Conservation (phyloP, 2,329 filamentous ascomycete genomes). For the Fusarium sarcochroum region DNA sequence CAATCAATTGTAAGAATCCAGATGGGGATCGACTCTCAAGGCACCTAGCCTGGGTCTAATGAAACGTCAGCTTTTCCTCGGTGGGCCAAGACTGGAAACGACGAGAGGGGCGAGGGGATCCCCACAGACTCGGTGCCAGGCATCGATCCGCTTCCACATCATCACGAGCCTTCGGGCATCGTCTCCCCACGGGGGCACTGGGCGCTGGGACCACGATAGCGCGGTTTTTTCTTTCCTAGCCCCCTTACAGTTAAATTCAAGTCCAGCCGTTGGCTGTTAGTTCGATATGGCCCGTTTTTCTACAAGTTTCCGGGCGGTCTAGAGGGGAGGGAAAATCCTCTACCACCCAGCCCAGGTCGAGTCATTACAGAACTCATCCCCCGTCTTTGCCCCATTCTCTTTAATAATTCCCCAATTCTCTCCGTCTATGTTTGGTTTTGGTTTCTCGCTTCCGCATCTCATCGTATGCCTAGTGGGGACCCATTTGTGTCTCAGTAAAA, state of each 20-base stretch:
- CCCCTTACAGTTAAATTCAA: conserved; percentile 14
- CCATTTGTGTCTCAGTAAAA: conserved; percentile 1
- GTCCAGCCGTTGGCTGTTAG: conserved; percentile 10
- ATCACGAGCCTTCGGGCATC: conserved; percentile 10
- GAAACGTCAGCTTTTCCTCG: not conserved
- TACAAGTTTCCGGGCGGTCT: conserved; percentile 11
- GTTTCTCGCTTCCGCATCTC: conserved; percentile 15
- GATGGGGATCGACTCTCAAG: conserved; percentile 15
- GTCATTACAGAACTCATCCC: conserved; percentile 2
- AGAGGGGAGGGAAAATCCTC: conserved; percentile 23
- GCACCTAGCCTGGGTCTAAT: conserved; percentile 15
- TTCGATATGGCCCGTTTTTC: conserved; percentile 24
- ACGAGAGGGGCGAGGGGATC: not conserved
- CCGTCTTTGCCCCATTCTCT: conserved; percentile 13
- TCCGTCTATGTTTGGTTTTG: conserved; percentile 7
- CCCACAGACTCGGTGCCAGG: conserved; percentile 12
- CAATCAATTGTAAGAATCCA: not conserved
- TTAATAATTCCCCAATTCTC: conserved; percentile 30
- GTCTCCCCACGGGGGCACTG: conserved; percentile 30
- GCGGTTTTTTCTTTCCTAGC: conserved; percentile 1
- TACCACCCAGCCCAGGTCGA: not conserved
- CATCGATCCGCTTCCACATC: conserved; percentile 7
- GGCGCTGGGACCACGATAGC: conserved; percentile 17
- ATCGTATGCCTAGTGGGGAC: conserved; percentile 10
- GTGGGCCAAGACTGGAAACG: conserved; percentile 15